Conservation (phyloP, 257 asterid genomes). For the Solanum arcanum region DNA sequence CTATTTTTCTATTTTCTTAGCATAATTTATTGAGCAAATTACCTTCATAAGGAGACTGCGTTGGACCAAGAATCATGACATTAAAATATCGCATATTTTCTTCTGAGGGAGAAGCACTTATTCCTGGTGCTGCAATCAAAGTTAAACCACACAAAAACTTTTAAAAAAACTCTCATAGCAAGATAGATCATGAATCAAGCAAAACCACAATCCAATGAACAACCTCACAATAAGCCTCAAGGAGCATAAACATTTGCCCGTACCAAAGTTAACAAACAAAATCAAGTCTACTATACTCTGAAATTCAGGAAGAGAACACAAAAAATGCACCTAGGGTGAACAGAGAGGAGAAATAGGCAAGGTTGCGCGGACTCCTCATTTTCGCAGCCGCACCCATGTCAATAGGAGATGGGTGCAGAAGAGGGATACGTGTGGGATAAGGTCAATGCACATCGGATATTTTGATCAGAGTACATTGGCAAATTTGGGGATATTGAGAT, state of each 20-base stretch:
- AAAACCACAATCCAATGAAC: background rate
- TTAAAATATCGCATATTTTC: conserved; percentile 97
- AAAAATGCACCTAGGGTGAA: background rate
- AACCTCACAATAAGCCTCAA: background rate
- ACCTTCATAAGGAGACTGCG: conserved; percentile 99
- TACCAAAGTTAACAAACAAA: background rate
- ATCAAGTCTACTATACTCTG: background rate
- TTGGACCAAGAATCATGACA: conserved; percentile 98
- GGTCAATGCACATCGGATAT: background rate
- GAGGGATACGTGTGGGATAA: background rate
- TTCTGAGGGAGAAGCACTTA: conserved; percentile 98
- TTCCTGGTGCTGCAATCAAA: conserved; percentile 87
- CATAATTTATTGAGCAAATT: background rate
- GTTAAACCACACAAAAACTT: background rate
- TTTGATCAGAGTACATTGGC: background rate
- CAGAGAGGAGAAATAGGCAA: background rate
- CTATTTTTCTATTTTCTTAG: background rate
- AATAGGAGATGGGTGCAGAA: background rate
- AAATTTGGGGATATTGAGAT: background rate
- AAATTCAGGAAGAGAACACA: background rate
- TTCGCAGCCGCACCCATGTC: background rate
- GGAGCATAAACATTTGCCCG: background rate
- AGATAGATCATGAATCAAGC: background rate
- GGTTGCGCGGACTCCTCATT: background rate
- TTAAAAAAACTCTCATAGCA: background rate